phyloP scores from a whole-genome alignment of 148 eudicot genomes.

The Silene conica region DNA sequence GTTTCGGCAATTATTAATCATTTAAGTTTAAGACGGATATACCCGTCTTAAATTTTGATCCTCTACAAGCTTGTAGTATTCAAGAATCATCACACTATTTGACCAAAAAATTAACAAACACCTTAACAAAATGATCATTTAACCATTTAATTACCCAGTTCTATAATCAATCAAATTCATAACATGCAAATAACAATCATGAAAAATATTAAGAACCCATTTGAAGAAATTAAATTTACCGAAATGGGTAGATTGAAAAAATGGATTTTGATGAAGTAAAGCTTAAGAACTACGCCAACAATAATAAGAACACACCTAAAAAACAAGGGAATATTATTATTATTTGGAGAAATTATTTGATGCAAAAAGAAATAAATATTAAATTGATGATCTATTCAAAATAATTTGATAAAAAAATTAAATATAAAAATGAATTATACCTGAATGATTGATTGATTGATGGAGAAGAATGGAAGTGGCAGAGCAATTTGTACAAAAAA shows the following conservation, averaged over 20 bases:
- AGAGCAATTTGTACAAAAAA: conserved; percentile 1
- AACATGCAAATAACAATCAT: neutral
- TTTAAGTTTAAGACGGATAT: no score
- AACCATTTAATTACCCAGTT: neutral
- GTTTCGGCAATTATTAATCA: neutral
- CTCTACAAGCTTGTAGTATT: neutral
- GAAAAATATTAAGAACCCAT: neutral
- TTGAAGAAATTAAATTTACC: neutral
- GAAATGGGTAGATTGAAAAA: neutral
- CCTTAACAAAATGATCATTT: neutral
- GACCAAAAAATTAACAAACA: neutral
- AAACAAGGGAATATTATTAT: neutral
- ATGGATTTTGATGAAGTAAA: conserved; percentile 7
- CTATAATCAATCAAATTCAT: neutral
- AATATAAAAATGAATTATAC: no score
- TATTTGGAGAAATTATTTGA: neutral
- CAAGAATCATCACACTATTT: neutral
- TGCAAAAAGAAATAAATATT: neutral
- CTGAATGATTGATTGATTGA: conserved; percentile 1
- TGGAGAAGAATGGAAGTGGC: conserved; percentile 1
- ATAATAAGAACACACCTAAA: neutral
- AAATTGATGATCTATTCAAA: neutral
- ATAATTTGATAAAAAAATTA: no score
- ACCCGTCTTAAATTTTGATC: neutral
- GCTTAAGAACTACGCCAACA: conserved; percentile 8